Base-by-base conservation (phyloP, 2,329 filamentous ascomycete genomes). In the Periconia digitata region DNA sequence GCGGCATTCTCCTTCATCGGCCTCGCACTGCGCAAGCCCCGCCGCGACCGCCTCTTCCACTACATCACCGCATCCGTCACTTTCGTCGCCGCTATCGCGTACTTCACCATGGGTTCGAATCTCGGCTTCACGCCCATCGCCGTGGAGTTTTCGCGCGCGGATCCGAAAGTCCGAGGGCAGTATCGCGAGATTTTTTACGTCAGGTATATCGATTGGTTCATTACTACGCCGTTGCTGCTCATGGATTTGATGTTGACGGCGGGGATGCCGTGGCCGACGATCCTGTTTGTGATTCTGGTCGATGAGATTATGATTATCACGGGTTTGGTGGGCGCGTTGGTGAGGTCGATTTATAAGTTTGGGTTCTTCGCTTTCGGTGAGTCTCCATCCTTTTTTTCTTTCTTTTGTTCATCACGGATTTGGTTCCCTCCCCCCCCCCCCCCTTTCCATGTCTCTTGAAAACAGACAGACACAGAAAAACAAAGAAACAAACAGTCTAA, bases 231-330 rank as follows among this genome's bases (percentile, higher is more conserved):
- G 7, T 72, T 88, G 1, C 72, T 89, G 6, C 76, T 88, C 1
- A 66, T 82, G 43, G 81, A 85, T 49, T 65, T 89, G 2, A 74
- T 87, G 36, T 73, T 89, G 17, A 85, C 84, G 0, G 83, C 78
- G 5, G 85, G 82, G 27, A 73, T 87, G 49, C 84, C 85, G 17
- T 85, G 81, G 71, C 82, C 84, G 0, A 85, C 82, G 1, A 81
- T 87, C 22, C 62, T 86, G 34, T 82, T 79, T 60, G 79, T 82
- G 1, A 73, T 88, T 7, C 72, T 88, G 5, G 75, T 86, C 3
- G 83, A 86, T 53, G 74, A 81, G 59, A 74, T 87, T 58, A 86
- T 88, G 84, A 79, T 89, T 40, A 72, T 87, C n/a, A 81, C 80
- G 18, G 84, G 83, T 20, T 77, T 88, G 6, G 76, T 87, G 16